Conservation (phyloP, 768 basidiomycete genomes). For the Pholiota molesta region DNA sequence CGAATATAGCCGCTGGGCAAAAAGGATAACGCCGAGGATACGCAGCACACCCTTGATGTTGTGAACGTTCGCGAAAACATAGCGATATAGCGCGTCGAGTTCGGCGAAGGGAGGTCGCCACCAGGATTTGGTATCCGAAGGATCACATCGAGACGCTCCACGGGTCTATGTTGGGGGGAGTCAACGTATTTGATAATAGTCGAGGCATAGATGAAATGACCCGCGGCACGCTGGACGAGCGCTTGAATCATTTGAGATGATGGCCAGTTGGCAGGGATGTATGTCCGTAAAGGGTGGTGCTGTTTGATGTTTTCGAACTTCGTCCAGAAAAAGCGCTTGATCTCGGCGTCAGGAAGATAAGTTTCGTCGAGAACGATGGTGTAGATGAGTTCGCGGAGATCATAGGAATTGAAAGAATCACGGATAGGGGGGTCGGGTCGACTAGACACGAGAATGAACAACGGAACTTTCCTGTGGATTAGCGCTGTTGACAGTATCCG, state of each 20-base stretch:
- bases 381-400: conserved; percentile 27
- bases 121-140: conserved; percentile 21
- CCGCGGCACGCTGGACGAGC: conserved; percentile 25
- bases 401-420: conserved; percentile 32
- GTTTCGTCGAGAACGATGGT: conserved; percentile 28
- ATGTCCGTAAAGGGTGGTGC: conserved; percentile 25
- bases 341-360: conserved; percentile 27
- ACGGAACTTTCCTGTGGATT: conserved; percentile 24
- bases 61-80: conserved; percentile 25
- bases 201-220: conserved; percentile 32
- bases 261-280: conserved; percentile 28
- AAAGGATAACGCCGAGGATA: conserved; percentile 28
- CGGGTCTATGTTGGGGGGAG: conserved; percentile 27
- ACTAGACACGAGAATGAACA: conserved; percentile 31
- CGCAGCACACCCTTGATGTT: conserved; percentile 27
- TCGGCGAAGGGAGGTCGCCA: conserved; percentile 28
- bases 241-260: conserved; percentile 17
- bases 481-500: conserved; percentile 30
- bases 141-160: conserved; percentile 27
- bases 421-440: conserved; percentile 32
- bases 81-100: conserved; percentile 27
- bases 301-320: conserved; percentile 28
- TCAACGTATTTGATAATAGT: conserved; percentile 32
- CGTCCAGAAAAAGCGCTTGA: conserved; percentile 26
- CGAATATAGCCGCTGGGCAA: conserved; percentile 22